phyloP scores from a whole-genome alignment of 768 basidiomycete species.

The Crepidotus variabilis region DNA sequence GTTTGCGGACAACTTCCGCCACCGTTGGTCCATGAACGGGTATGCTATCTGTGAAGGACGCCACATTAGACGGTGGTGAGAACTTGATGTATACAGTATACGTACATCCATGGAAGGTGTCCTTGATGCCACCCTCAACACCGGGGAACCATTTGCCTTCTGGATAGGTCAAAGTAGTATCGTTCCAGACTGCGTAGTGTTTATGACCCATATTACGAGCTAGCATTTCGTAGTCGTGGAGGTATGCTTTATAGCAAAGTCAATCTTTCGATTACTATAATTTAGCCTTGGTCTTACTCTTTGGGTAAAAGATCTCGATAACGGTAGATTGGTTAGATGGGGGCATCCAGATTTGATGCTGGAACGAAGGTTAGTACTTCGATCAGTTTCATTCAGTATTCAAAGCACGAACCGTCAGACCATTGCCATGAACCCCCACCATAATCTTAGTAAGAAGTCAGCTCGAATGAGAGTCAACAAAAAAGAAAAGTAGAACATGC shows the following conservation, averaged over 20 bases:
- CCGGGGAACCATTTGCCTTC: slow-evolving; percentile 14
- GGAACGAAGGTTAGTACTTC: neutral
- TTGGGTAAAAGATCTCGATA: slow-evolving; percentile 56
- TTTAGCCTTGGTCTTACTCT: neutral
- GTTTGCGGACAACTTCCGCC: no score
- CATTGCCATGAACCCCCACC: slow-evolving; percentile 68
- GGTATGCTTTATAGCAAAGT: slow-evolving; percentile 36
- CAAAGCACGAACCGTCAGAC: slow-evolving; percentile 41
- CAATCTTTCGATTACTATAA: neutral
- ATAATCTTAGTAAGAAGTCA: slow-evolving; percentile 20
- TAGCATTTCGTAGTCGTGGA: slow-evolving; percentile 36
- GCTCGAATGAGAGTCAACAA: neutral
- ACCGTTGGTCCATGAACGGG: no score
- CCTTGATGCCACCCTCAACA: slow-evolving; percentile 7
- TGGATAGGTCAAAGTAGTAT: slow-evolving; percentile 15
- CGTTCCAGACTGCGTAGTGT: slow-evolving; percentile 22
- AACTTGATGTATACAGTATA: no score
- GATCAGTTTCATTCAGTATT: neutral
- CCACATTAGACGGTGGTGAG: no score
- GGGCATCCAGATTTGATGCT: slow-evolving; percentile 70
- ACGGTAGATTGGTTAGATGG: slow-evolving; percentile 56
- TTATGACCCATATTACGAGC: slow-evolving; percentile 37
- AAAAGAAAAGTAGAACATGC: neutral
- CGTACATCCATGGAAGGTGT: slow-evolving; percentile 14
- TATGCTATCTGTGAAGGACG: no score